Base-by-base conservation (phyloP, 192 early-diverging fungal genomes). In the Chytriomyces sp. region DNA sequence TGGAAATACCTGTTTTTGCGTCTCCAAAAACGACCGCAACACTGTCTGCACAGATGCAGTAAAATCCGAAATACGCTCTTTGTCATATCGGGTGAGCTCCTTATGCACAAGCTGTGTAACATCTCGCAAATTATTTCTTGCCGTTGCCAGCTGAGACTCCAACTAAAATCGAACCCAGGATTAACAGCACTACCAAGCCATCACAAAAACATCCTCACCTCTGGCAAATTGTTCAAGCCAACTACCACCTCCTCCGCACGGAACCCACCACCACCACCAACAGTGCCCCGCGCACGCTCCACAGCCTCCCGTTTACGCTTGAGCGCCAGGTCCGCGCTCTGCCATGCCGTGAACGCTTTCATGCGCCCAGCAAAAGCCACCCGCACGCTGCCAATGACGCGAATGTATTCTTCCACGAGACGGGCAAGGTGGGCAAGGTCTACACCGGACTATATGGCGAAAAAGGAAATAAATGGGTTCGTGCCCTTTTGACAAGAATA, bases 391-490 rank as follows among this genome's bases (percentile, higher is more conserved):
- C 87, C 90, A 67, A 94, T 92, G 66, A 92, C 84, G n/a, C 92
- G 88, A 74, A 95, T 85, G 74, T 96, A 92, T 75, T 96, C 94
- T 59, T 96, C 94, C 54, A 92, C 90, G 1, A 88, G 94, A 59
- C 89, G 83, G 76, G 89, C 89, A 59, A 95, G 78, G 4, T 90
- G 81, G 6, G 86, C 63, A 37, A 95, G 84, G 78, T 96, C 93
- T 49, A 84, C 82, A 4, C 88, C 85, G 17, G 88, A 87, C 86
- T 87, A 74, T 38, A 90, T 88, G 80, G 7, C 19, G 39, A 34
- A 25, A 41, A 39, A 40, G 40, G 2, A 65, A 10, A 28, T 30
- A 52, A 61, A 61, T 7, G 38, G 4, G 49, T n/a, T 14, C 22
- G 19, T 44, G 14, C n/a, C 8, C 39, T 38, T 39, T 8, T 36